phyloP scores from a whole-genome alignment of 2,329 filamentous ascomycete genomes.

The Fusarium nurragi region DNA sequence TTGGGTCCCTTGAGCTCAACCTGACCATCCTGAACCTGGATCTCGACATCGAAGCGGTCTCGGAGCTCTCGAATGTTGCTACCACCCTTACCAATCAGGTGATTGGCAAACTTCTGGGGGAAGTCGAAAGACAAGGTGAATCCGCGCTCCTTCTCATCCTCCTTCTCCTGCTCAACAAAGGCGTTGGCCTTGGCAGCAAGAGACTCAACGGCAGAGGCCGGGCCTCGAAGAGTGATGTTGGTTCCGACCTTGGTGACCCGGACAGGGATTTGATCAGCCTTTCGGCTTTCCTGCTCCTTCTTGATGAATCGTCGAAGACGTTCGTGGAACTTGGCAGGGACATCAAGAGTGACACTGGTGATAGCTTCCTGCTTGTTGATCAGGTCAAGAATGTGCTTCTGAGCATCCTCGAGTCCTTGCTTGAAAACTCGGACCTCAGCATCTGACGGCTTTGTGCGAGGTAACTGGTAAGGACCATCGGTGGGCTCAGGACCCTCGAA shows the following conservation, averaged over 20 bases:
- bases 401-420: slow-evolving; percentile 64
- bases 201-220: slow-evolving; percentile 74
- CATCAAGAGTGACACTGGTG: slow-evolving; percentile 61
- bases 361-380: slow-evolving; percentile 69
- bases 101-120: slow-evolving; percentile 92
- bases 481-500: slow-evolving; percentile 71
- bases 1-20: slow-evolving; percentile 96
- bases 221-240: slow-evolving; percentile 79
- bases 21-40: slow-evolving; percentile 93
- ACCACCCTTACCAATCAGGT: slow-evolving; percentile 76
- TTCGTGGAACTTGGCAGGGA: slow-evolving; percentile 71
- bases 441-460: slow-evolving; percentile 62
- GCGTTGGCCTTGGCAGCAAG: slow-evolving; percentile 77
- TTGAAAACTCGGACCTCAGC: slow-evolving; percentile 64
- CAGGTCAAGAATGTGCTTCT: slow-evolving; percentile 65
- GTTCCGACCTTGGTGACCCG: slow-evolving; percentile 68
- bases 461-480: slow-evolving; percentile 61
- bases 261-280: slow-evolving; percentile 67
- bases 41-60: slow-evolving; percentile 74
- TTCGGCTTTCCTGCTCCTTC: slow-evolving; percentile 67
- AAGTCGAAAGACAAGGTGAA: slow-evolving; percentile 90
- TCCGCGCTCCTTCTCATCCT: slow-evolving; percentile 92
- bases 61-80: slow-evolving; percentile 73
- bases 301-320: slow-evolving; percentile 71
- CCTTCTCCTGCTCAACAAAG: slow-evolving; percentile 87